Base-by-base conservation (phyloP, 2,329 filamentous ascomycete species). In the Pestalotiopsis sp. region DNA sequence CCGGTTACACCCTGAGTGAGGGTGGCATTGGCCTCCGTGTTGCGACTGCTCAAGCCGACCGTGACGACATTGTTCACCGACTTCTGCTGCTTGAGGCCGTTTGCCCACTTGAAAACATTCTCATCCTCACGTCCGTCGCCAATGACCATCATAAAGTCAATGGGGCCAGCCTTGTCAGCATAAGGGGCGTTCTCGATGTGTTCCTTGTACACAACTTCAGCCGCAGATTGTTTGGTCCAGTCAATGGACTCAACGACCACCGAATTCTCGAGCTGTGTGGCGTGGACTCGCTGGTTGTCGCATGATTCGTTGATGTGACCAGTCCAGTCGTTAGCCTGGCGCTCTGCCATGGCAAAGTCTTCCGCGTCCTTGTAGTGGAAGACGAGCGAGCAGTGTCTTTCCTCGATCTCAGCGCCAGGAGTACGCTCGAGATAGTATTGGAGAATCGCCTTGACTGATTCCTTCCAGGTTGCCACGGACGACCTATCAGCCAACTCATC, bases 241-340 rank as follows among this genome's bases (percentile, higher is more conserved):
- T 94, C 91, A 57, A 92, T 87, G 4, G 94, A 92, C 78, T 97
- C 95, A 17, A 98, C 93, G 12, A 95, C 86, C 65, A 98, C 90
- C 57, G 91, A 92, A 40, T 93, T 90, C 68, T 96, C 93, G 14
- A 93, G 84, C 1, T 93, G 91, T 20, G 97, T 89, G 4, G 95
- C 95, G 76, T 94, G 93, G 4, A 98, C 92, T 40, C 90, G 88
- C 80, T 97, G 93, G 67, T 87, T 89, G 77, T 94, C 91, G 78
- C 94, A 97, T 0, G 94, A 93, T 77, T 97, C 95, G 77, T 98
- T 98, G 84, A 98, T 96, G 75, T 98, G 95, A 71, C 93, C 95
- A 0, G 94, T 94, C 76, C 94, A 97, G 78, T 98, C 95, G 23
- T 92, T 92, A 0, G 94, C 95, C 75, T 95, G 92, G 23, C 94